phyloP scores from a whole-genome alignment of 2,329 filamentous ascomycete genomes.

The Apiospora pterosperma region DNA sequence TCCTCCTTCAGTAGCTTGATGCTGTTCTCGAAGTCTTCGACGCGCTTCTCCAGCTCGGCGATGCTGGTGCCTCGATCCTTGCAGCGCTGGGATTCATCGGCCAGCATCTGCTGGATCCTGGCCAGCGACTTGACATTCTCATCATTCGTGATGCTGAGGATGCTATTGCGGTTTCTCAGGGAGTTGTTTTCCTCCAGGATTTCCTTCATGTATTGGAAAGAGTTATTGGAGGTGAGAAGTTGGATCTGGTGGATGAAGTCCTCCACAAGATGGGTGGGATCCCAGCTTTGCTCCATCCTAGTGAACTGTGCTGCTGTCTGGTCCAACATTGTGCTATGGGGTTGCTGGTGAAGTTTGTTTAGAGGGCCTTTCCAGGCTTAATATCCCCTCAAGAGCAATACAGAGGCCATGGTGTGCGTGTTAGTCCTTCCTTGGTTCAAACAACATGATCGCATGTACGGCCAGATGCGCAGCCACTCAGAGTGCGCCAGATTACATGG shows the following conservation, averaged over 20 bases:
- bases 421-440: background rate
- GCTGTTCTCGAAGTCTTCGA: background rate
- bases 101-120: slow-evolving; percentile 6
- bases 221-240: background rate
- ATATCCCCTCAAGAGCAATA: background rate
- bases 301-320: background rate
- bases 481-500: background rate
- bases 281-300: slow-evolving; percentile 1
- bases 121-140: slow-evolving; percentile 5
- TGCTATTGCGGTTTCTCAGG: slow-evolving; percentile 5
- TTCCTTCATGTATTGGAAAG: slow-evolving; percentile 7
- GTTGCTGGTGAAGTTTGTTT: background rate
- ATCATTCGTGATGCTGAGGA: slow-evolving; percentile 9
- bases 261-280: slow-evolving; percentile 6
- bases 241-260: slow-evolving; percentile 8
- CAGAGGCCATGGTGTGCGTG: background rate
- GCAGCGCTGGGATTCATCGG: slow-evolving; percentile 3
- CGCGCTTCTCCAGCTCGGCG: background rate
- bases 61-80: slow-evolving; percentile 3
- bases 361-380: background rate
- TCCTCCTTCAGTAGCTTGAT: background rate
- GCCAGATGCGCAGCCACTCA: background rate
- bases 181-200: slow-evolving; percentile 9
- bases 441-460: background rate
- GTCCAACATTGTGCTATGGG: background rate